Evolutionary conservation across 345 rosid species (phyloP), one percentile per base, ranked within the genome.

Genomic region (Salix koriyanagi): DNA sequence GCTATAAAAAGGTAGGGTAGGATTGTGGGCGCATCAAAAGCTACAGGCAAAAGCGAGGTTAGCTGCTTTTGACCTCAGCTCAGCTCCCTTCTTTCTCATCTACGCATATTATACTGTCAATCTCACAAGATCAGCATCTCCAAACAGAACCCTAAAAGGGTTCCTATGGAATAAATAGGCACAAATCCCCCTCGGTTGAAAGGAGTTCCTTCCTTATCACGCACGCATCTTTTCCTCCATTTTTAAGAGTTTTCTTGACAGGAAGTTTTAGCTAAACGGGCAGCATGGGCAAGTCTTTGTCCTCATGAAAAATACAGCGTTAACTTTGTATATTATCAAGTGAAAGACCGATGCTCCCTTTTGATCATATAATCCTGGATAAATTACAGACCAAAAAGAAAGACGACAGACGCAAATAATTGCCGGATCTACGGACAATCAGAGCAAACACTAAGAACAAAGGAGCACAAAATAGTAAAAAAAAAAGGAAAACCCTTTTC

Each of bases 401-500:
- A 79, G 44, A 79, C 56, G 86, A 82, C 88, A 84, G 86, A 79
- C 81, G 80, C 81, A 85, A 72, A 82, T 84, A 82, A 82, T 84
- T 82, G 82, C 85, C 50, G 78, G 76, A 79, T 87, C 84, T 70
- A 56, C 62, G 75, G 79, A 79, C 75, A 81, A 70, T 80, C 74
- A 83, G 77, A 73, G 50, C 72, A 64, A 78, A 60, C 74, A 75
- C 66, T 48, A 41, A 12, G 50, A 75, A 74, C 69, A 69, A 74
- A 26, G 46, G 28, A 13, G 18, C 2, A 62, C 11, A 56, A 23
- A 32, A 18, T 32, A 18, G 34, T 8, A 60, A 65, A 37, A 18
- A 32, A 30, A 2, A 74, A 2, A 26, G 8, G 7, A 37, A 67
- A 16, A 21, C 64, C 34, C 61, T 54, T 71, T 39, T 54, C 56